Percentiles rank a stretch among this genome's conserved stretches.
These are phyloP conservation scores for Cercospora janseana DNA, from an alignment of 2,329 filamentous ascomycete genomes.

Conservation along the genomic window DNA sequence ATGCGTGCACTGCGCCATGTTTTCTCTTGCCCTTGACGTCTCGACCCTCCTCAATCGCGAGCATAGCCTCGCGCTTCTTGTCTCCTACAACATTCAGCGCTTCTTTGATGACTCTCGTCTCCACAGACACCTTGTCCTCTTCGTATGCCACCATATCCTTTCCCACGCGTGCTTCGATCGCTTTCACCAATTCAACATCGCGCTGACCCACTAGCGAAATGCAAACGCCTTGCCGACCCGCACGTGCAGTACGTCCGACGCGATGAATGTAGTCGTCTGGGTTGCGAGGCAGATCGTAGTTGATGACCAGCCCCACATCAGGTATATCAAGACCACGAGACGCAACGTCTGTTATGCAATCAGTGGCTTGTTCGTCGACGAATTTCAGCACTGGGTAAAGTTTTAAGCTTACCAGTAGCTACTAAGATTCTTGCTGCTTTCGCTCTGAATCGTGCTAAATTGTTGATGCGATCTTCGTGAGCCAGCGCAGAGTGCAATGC, in stretches of 20 bases:
- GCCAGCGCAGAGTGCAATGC: constrained; percentile 84
- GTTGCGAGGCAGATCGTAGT: constrained; percentile 94
- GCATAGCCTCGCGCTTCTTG: constrained; percentile 86
- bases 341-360: constrained; percentile 66
- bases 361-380: too few species aligned
- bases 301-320: constrained; percentile 83
- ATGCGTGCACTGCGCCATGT: constrained; percentile 3
- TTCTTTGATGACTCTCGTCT: constrained; percentile 80
- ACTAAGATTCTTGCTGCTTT: constrained; percentile 81
- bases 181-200: constrained; percentile 85
- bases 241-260: constrained; percentile 91
- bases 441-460: constrained; percentile 87
- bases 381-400: too few species aligned
- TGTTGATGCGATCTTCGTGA: constrained; percentile 80
- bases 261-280: constrained; percentile 97
- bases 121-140: constrained; percentile 92
- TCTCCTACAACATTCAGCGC: constrained; percentile 87
- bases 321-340: constrained; percentile 94
- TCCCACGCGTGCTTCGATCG: constrained; percentile 82
- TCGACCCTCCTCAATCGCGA: constrained; percentile 88
- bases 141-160: constrained; percentile 76
- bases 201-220: constrained; percentile 90
- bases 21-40: constrained; percentile 81
- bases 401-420: constrained; percentile 65
- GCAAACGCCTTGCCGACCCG: constrained; percentile 76